These are phyloP conservation scores for Hericium rajendrae DNA, from an alignment of 768 basidiomycete species.

Conservation along the genomic window DNA sequence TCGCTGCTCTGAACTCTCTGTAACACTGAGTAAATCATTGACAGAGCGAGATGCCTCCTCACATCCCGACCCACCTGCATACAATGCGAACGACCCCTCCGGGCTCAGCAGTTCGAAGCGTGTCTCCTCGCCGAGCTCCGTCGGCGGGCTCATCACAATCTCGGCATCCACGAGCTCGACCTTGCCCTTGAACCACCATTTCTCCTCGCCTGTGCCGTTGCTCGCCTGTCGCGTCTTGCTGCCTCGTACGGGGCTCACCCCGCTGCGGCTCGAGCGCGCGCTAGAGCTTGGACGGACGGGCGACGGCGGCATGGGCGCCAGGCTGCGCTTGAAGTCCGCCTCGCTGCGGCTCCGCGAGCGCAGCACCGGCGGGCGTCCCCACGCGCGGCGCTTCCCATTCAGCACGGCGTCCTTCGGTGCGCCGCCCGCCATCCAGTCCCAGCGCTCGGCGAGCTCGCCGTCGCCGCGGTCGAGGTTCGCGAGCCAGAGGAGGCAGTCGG, in stretches of 20 bases:
- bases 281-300: background rate
- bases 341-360: constrained; percentile 54
- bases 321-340: constrained; percentile 33
- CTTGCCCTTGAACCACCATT: constrained; percentile 65
- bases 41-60: no score
- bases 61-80: constrained; percentile 40
- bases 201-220: constrained; percentile 41
- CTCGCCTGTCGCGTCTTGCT: constrained; percentile 21
- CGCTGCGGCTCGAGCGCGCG: constrained; percentile 12
- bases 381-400: constrained; percentile 1
- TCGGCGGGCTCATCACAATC: constrained; percentile 45
- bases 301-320: constrained; percentile 1
- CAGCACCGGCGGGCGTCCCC: constrained; percentile 23
- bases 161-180: constrained; percentile 67
- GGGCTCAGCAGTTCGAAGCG: constrained; percentile 71
- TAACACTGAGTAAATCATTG: background rate
- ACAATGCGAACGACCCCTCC: constrained; percentile 65
- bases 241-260: constrained; percentile 16
- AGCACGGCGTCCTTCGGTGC: background rate
- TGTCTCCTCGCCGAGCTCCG: constrained; percentile 41
- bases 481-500: constrained; percentile 75
- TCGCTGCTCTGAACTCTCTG: constrained; percentile 46
- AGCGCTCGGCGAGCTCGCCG: constrained; percentile 11
- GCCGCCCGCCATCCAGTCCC: constrained; percentile 13
- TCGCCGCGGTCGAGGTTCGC: constrained; percentile 31